Base-by-base conservation (phyloP, 2,329 filamentous ascomycete genomes). In the Stagonosporopsis chrysanthemi region DNA sequence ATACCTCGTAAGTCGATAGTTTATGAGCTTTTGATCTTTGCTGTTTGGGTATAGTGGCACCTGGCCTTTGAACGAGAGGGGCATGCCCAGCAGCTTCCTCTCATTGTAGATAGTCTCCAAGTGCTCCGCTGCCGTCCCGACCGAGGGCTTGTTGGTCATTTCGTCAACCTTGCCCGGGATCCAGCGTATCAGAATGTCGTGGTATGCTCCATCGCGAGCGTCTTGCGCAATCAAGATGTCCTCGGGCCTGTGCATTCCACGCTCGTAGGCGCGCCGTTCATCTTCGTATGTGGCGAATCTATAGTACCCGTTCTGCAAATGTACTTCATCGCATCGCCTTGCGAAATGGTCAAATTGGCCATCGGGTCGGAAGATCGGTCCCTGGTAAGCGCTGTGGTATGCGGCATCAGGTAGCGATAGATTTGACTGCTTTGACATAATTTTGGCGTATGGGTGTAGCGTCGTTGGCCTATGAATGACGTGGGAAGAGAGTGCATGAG, bases 111-210 rank as follows among this genome's bases (percentile, higher is more conserved):
- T 63, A 0, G 48, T 52, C 12, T 51, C 24, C 19, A 68, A 38
- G 23, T 69, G 66, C 1, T 52, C 36, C 5, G 28, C 42, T 7
- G 63, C 54, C 2, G 56, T 53, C 2, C 65, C 67, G 2, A 64
- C 15, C 7, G 29, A 28, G 6, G 44, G 26, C 5, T 23, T 53
- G 6, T 54, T 38, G 17, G 19, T 40, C 0, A 9, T 7, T 33
- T 33, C 31, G 17, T 69, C 60, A 3, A 59, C 31, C 4, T 44
- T 8, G 11, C 63, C 63, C 38, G 58, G 61, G 2, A 64, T 28
- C 66, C 63, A 70, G n/a, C 56, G 49, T 19, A 70, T 8, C 0
- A 31, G 52, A 11, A 70, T 66, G 5, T 63, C 51, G 3, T 63
- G 35, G 17, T 50, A 62, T 1, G 29, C 14, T 9, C 55, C 61